Conservation (phyloP, 331 rosid genomes). For the Pyrus hybrid region DNA sequence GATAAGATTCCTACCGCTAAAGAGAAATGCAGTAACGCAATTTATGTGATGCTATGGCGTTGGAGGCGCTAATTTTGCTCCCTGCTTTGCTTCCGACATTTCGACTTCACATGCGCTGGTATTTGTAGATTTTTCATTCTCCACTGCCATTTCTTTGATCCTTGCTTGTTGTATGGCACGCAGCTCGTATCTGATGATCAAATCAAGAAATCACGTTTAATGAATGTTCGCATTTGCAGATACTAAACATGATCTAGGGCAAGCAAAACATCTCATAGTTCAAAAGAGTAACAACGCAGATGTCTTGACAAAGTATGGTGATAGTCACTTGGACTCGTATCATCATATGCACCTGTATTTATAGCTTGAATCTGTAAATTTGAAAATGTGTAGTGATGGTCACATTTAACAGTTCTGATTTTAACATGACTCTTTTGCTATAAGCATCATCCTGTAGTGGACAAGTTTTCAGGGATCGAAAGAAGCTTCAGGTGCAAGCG, state of each 20-base stretch:
- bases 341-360: background rate
- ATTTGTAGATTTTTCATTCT: slow-evolving; percentile 21
- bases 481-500: too few species aligned
- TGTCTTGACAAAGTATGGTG: background rate
- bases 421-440: background rate
- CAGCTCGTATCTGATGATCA: slow-evolving; percentile 35
- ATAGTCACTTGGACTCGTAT: background rate
- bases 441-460: background rate
- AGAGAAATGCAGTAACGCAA: background rate
- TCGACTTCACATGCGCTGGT: slow-evolving; percentile 32
- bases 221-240: background rate
- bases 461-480: background rate
- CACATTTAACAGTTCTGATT: background rate
- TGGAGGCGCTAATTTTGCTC: slow-evolving; percentile 12
- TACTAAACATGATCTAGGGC: background rate
- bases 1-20: background rate
- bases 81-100: slow-evolving; percentile 35
- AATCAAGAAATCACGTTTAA: background rate
- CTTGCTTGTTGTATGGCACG: slow-evolving; percentile 30
- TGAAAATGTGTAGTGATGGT: background rate
- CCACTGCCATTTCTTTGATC: slow-evolving; percentile 21
- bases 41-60: slow-evolving; percentile 15
- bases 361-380: background rate
- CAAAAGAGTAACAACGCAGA: background rate
- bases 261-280: background rate